Conservation (phyloP, 768 basidiomycete species). For the Leccinum boreale region DNA sequence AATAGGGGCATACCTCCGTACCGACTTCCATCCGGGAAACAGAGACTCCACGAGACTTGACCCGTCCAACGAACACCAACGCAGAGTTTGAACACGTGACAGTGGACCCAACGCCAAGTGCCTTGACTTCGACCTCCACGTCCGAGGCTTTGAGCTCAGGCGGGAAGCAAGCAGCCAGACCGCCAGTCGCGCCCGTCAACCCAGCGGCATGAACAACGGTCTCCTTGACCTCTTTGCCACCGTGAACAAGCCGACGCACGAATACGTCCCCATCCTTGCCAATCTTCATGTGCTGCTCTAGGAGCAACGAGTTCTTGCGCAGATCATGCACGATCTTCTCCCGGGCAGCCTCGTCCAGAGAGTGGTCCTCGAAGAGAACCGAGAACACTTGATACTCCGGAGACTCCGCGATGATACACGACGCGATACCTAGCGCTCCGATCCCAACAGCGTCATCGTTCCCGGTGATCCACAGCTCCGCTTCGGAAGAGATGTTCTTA, state of each 20-base stretch:
- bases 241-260: constrained; percentile 30
- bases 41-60: constrained; percentile 17
- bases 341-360: constrained; percentile 18
- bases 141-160: constrained; percentile 15
- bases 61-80: constrained; percentile 14
- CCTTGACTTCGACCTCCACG: constrained; percentile 18
- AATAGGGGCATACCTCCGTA: background rate
- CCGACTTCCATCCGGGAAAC: constrained; percentile 8
- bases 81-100: constrained; percentile 13
- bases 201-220: constrained; percentile 11
- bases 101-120: constrained; percentile 7
- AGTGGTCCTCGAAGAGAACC: constrained; percentile 29
- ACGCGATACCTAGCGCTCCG: constrained; percentile 28
- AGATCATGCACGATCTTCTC: constrained; percentile 25
- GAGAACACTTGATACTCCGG: constrained; percentile 29
- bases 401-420: constrained; percentile 29
- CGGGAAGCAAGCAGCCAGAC: constrained; percentile 20
- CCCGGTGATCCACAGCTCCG: constrained; percentile 28
- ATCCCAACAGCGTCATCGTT: constrained; percentile 31
- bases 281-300: constrained; percentile 32
- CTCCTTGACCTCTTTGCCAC: constrained; percentile 20
- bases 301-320: constrained; percentile 24
- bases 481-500: constrained; percentile 22
- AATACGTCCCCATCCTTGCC: constrained; percentile 22
- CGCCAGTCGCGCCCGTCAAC: constrained; percentile 7